Base-by-base conservation (phyloP, 192 early-diverging fungal genomes). In the Gaertneriomyces semiglobifer region DNA sequence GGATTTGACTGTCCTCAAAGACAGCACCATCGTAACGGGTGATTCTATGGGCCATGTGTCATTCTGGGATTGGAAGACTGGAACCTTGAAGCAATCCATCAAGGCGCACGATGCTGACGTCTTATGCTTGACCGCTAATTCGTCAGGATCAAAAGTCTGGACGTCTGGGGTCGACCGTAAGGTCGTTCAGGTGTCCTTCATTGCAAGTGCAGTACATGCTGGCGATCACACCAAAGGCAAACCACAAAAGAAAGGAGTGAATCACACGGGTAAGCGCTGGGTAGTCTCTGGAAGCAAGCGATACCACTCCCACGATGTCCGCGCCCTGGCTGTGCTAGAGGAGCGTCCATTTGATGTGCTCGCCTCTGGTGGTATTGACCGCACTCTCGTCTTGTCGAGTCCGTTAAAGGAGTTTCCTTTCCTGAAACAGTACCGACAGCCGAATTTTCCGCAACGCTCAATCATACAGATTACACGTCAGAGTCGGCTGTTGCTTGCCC, bases 261-360 rank as follows among this genome's bases (percentile, higher is more conserved):
- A 19, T 53, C 41, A 33, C 20, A 38, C 33, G 44, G 9, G 33
- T 39, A 63, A 55, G 74, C 85, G 44, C 33, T 98, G 94, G 94
- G 80, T 95, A 19, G 68, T 90, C 45, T 77, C 90, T n/a, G 92
- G 90, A 11, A 85, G 89, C 63, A 86, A 92, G 54, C 86, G 93
- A 59, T 95, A 90, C 76, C 96, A 98, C 74, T 89, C 89, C 12
- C 93, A 98, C 71, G 96, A 98, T 71, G 92, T 98, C 42, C 86
- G 92, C 33, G 89, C 94, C 18, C 62, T 98, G 19, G 88, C 88
- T 2, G 78, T 94, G 41, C 80, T 90, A 69, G 90, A 93, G 53
- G 78, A 77, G 56, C 76, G 84, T 44, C 74, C 78, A 11, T 75
- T 84, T 40, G 86, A 91, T 40, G 72, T 88, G 8, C 69, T 98